These are phyloP conservation scores for Coemansia sp. DNA, from an alignment of 192 early-diverging fungal genomes.

Conservation along the genomic window DNA sequence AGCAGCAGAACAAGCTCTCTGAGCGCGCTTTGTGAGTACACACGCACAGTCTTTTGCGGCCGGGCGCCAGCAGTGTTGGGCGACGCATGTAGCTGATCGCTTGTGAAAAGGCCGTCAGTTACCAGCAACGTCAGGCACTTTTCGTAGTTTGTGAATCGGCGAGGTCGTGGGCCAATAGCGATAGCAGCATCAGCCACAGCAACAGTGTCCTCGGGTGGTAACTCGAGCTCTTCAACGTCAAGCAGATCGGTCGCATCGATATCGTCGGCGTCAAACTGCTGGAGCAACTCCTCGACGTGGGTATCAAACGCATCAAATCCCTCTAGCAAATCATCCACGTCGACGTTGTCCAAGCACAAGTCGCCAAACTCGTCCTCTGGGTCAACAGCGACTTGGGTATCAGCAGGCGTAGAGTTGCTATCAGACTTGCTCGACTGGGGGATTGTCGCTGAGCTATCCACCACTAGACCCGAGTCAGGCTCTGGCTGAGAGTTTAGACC, in stretches of 20 bases:
- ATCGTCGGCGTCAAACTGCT: slow-evolving; percentile 8
- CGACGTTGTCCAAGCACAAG: slow-evolving; percentile 33
- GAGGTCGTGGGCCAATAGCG: not conserved
- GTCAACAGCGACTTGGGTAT: not conserved
- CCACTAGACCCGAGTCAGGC: not conserved
- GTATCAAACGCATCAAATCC: slow-evolving; percentile 24
- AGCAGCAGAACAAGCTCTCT: slow-evolving; percentile 54
- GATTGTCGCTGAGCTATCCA: not conserved
- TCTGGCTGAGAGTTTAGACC: not conserved
- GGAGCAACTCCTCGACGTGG: slow-evolving; percentile 22
- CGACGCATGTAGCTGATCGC: slow-evolving; percentile 10
- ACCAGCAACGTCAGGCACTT: slow-evolving; percentile 46
- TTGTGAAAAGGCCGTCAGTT: slow-evolving; percentile 31
- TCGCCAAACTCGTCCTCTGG: slow-evolving; percentile 16
- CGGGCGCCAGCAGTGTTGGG: slow-evolving; percentile 11
- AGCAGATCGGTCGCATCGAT: not conserved
- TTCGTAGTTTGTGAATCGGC: slow-evolving; percentile 27
- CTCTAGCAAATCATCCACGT: slow-evolving; percentile 37
- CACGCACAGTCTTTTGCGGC: slow-evolving; percentile 38
- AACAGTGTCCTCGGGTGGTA: not conserved
- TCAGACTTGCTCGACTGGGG: not conserved
- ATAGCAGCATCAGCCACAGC: not conserved
- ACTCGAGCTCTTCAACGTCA: not conserved
- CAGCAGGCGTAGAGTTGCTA: not conserved
- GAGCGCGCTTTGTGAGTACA: slow-evolving; percentile 45